Percentiles rank a stretch among this genome's conserved stretches.
Evolutionary conservation across 2,329 filamentous ascomycete genomes (phyloP).

Genomic region (Lachnellula subtilissima): DNA sequence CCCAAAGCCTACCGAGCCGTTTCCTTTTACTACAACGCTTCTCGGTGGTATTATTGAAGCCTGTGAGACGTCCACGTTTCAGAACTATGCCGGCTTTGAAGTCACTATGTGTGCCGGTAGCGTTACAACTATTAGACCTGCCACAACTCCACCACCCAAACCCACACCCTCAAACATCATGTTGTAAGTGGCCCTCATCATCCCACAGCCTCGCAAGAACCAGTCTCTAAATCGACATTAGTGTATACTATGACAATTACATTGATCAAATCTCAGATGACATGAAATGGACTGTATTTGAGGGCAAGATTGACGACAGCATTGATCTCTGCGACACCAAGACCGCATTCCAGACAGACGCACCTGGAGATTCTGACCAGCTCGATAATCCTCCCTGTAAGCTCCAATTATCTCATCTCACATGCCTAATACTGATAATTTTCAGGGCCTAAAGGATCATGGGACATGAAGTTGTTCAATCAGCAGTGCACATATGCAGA

Average conservation of each 20-base stretch:
- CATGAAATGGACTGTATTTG: neutral
- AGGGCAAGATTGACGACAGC: neutral
- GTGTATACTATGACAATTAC: neutral
- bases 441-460: neutral
- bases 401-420: neutral
- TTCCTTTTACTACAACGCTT: neutral
- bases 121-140: neutral
- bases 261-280: neutral
- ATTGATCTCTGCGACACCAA: neutral
- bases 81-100: neutral
- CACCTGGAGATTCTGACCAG: neutral
- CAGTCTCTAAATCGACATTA: neutral
- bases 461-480: neutral
- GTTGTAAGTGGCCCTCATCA: neutral
- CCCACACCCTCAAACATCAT: neutral
- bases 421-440: neutral
- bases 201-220: neutral
- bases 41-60: neutral
- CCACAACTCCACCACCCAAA: neutral
- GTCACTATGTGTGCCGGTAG: neutral
- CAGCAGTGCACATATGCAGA: neutral
- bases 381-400: neutral
- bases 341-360: neutral
- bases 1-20: neutral
- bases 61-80: neutral